phyloP scores from a whole-genome alignment of 2,329 filamentous ascomycete species.

The Hymenoscyphus infarciens region DNA sequence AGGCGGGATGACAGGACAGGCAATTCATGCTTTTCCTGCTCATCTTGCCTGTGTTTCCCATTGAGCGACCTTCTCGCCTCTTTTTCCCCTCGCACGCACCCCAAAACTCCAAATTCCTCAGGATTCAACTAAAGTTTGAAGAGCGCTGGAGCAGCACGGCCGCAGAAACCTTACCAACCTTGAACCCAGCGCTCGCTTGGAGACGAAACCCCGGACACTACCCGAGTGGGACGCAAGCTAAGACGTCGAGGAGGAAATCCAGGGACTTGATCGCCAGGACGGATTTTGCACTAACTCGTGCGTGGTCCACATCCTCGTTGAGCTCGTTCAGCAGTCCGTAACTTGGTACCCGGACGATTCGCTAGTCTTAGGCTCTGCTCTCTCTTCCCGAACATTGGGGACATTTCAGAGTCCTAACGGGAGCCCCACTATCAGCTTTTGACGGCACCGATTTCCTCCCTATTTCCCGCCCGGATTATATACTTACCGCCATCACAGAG shows the following conservation, averaged over 20 bases:
- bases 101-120: constrained; percentile 10
- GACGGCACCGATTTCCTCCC: not conserved
- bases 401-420: not conserved
- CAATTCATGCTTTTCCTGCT: not conserved
- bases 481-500: not conserved
- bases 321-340: not conserved
- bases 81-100: constrained; percentile 7
- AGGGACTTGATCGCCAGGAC: too few relatives aligned
- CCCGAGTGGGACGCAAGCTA: not conserved
- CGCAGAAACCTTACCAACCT: not conserved
- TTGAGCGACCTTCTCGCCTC: not conserved
- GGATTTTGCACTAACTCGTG: too few relatives aligned
- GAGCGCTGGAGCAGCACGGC: constrained; percentile 15
- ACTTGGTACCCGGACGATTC: not conserved
- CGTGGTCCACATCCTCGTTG: not conserved
- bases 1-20: not conserved
- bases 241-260: too few relatives aligned
- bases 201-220: not conserved
- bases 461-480: constrained; percentile 1
- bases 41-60: not conserved
- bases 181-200: not conserved
- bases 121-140: constrained; percentile 19
- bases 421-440: constrained; percentile 1
- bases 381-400: not conserved
- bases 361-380: not conserved